Evolutionary conservation across 805 yeast species (phyloP), one percentile per base, ranked within the genome.

Genomic region (Metschnikowia noctiluminum): DNA sequence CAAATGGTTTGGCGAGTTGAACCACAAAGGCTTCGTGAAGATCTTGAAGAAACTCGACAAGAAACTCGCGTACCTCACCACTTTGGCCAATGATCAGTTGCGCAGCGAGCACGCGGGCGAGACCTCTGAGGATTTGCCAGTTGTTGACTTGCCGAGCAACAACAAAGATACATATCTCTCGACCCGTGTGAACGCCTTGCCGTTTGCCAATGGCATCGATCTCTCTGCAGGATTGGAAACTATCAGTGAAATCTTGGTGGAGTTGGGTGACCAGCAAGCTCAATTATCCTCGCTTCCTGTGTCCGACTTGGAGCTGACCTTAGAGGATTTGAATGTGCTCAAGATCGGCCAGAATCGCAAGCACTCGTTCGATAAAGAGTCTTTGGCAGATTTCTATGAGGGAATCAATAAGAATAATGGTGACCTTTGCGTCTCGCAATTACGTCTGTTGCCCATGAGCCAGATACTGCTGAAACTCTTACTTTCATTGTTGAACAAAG

Each of bases 1-100:
- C 62, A 90, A 88, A 64, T 92, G 97, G 96, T 91, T 80, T 64
- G 95, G 95, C 26, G 97, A 92, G 62, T 79, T 91, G 59, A 91
- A 91, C 71, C 88, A 86, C 62, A 82, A 95, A 52, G 98, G 96
- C 0, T 87, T 90, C 58, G 79, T 83, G 46, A 91, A 91, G 70
- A 92, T 92, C 54, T 73, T 92, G 61, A 91, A 91, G 70, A 91
- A 91, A 61, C 74, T 91, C 58, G 97, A 92, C 66, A 92, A 92
- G 71, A 89, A 89, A 64, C 61, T 73, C 57, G 50, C 53, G 7
- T 61, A 54, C 40, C 56, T 69, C 42, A 53, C 59, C 15, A 53
- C 53, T 12, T 50, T 61, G 43, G 60, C 63, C 48, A 56, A 62
- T 40, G 61, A 55, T 40, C 58, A 57, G 38, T 47, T 61, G 40